Base-by-base conservation (phyloP, 768 basidiomycete species). In the Auricularia cornea region DNA sequence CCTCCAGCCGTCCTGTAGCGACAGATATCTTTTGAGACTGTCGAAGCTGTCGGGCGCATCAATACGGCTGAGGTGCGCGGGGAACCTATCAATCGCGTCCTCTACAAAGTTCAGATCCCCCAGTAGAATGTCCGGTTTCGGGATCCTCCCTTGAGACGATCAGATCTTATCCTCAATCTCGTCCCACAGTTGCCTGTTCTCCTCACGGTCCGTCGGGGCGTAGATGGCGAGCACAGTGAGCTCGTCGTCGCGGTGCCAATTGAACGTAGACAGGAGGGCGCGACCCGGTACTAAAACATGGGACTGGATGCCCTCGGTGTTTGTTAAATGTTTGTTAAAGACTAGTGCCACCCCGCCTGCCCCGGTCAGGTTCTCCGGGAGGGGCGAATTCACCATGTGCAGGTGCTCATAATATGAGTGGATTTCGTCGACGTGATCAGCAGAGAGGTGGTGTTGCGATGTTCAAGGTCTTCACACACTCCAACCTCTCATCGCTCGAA, bases 101-200 rank as follows among this genome's bases (percentile, higher is more conserved):
- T 70, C 64, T 11, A 70, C 67, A 6, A 70, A 60, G 32, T 71
- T 70, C 31, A 63, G 60, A 59, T 71, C 69, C 0, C 66, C 69
- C 0, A 63, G 59, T 1, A 71, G 18, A 2, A 67, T 28, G 31
- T 68, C 64, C 0, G 69, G 69, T 3, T 32, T 29, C 0, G 59
- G 65, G 0, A 59, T 48, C 6, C 44, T 48, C 6, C 33, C 33
- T 35, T 20, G 5, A 16, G 14, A 16, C 44, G 5, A 4, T 20
- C n/a, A 4, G 18, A 48, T 4, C 4, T 16, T 48, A 20, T 48
- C 18, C 4, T 8, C 3, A 20, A 48, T 48, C 6, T 5, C 18
- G 6, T 20, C 18, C 44, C 44, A 48, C 14, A 48, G 3, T 16
- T 4, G 6, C 4, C 6, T 3, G 18, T 48, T 48, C n/a, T 48